Evolutionary conservation across 2,329 filamentous ascomycete genomes (phyloP), one percentile per base, ranked within the genome.

Genomic region (Ophiobolus disseminans): DNA sequence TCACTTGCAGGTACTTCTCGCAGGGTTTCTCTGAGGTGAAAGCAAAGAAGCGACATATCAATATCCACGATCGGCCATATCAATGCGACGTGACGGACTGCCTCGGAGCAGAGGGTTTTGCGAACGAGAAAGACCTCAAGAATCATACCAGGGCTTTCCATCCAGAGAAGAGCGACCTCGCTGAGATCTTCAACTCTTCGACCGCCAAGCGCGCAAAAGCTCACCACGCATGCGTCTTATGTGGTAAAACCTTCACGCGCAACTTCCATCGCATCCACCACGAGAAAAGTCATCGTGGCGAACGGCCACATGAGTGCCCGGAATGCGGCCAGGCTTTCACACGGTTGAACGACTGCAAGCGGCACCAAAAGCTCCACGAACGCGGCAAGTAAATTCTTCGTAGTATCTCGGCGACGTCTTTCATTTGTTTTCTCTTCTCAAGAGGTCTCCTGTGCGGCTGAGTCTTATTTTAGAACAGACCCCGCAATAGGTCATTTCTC

Each of bases 1-100:
- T 74, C 8, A 71, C 60, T 2, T 80, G 78, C 57, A 63, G 60
- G 9, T 76, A 70, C 60, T 80, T 79, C 55, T 66, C 76, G 35
- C 63, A 75, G 31, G 78, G 78, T 0, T 79, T 77, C 57, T 57
- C 59, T 5, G 63, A 58, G 7, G 34, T 55, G 1, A 53, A 60
- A 8, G 55, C 53, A 0, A 64, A 69, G 5, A 70, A 78, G 1
- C 45, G 53, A 3, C 78, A 80, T 49, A 45, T 68, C 8, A 60
- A 65, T 35, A 63, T 72, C 3, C 78, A 80, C 46, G 69, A 74
- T 16, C 65, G 76, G 2, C 75, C 76, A 0, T 78, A 67, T 45
- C 64, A 61, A 9, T 80, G 77, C 40, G 60, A 62, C 0, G 50
- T 74, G 0, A 23, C 46, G 2, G 62, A 74, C 2, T 79, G 77